Evolutionary conservation across 1,284 basidiomycete genomes (phyloP), one percentile per base, ranked within the genome.

Genomic region (Rugosomyces carneus): DNA sequence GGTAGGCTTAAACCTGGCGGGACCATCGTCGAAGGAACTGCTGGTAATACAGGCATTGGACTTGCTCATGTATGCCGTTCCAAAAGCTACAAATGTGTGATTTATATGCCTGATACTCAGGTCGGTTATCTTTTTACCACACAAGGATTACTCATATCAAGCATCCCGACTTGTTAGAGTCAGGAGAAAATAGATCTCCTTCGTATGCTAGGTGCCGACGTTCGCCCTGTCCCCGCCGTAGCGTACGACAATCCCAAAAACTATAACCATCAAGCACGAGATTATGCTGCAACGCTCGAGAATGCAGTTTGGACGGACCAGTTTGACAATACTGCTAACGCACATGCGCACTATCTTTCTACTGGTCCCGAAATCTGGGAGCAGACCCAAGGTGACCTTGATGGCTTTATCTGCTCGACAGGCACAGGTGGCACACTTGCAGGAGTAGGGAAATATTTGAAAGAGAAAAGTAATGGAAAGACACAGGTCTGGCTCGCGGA

Each of bases 251-350:
- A 99, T 68, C 93, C 93, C 7, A 69, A 80, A 52, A 99, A 99
- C 72, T 99, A 98, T 76, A 99, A 99, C 68, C 96, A 99, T 71
- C 95, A 95, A 69, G 96, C 96, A 24, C 81, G 84, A 43, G 86
- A 93, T 51, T 91, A 86, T 56, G 95, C 95, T 37, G 77, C 82
- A 44, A 67, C 70, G n/a, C 69, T 87, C 26, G 77, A 83, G n/a
- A 97, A 97, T 61, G 88, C 93, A 16, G 81, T 98, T 49, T 99
- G 96, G 95, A 98, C 93, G n/a, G 87, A 99, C 71, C 95, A 99
- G 68, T 98, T 98, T 62, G 94, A 98, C 70, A 97, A 97, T 67
- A 80, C 73, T 8, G 89, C 90, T 11, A 99, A 99, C 64, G 82
- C 95, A 11, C 66, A 84, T 31, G 87, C 86, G 13, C 95, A 99